Evolutionary conservation across 2,329 filamentous ascomycete genomes (phyloP), one percentile per base, ranked within the genome.

Genomic region (Myriosclerotinia scirpicola): DNA sequence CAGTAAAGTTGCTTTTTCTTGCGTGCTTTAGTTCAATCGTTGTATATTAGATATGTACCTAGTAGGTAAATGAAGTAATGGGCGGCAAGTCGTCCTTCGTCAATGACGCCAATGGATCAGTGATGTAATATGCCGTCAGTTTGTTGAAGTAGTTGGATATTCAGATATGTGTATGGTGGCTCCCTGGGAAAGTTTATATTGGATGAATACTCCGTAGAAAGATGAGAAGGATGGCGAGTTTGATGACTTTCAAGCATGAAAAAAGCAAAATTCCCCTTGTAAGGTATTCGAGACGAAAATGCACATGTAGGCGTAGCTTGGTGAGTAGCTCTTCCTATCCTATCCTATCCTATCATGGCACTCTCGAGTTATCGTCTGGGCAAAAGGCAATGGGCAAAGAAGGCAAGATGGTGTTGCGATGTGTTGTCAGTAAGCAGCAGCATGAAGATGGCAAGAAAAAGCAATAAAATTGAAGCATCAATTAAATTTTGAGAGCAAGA

Each of bases 181-280:
- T 46, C 42, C 42, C 9, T 14, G 12, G 20, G 42, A 22, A 48
- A 60, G 42, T 48, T 38, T 60, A 59, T 59, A 60, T 60, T 36
- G 42, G 55, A 59, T 15, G 26, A 46, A 40, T 11, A 14, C 6
- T 34, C 30, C 6, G 30, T 34, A 34, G 30, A 34, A 4, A 44
- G 11, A 59, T 46, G 55, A 38, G 36, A 14, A 22, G 36, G 30
- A 64, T 55, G 50, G 50, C 50, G 44, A 55, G 12, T 48, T 55
- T 34, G 36, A 38, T 34, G 38, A 64, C 54, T 55, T 44, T 50
- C 60, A 55, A 60, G 56, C 56, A 60, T 59, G 26, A 48, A 59
- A 59, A n/a, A 48, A 36, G 42, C 14, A 36, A 48, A 48, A 48
- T 22, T 26, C 20, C 30, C 42, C 20, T 22, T 17, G 36, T 22